Evolutionary conservation across 2,329 filamentous ascomycete species (phyloP), one percentile per base, ranked within the genome.

Genomic region (Lachnellula occidentalis): DNA sequence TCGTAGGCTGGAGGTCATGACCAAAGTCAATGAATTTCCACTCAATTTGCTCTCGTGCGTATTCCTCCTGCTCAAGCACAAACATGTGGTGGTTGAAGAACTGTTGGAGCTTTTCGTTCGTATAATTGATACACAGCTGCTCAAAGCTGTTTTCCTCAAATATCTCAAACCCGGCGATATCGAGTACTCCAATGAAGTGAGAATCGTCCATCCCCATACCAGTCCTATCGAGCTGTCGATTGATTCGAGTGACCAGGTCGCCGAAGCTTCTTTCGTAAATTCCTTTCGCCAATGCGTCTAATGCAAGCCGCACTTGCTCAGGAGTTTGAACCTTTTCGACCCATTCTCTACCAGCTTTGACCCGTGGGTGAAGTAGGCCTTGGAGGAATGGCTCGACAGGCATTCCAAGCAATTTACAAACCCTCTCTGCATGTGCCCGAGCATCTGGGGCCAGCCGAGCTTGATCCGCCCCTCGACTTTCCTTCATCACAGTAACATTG

Each of bases 11-110:
- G 24, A 99, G 78, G 67, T 99, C 94, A 58, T 92, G 91, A 17
- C 94, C 94, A 69, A 99, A 99, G 71, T 99, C 94, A 68, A 99
- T 99, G 70, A 99, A 99, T 68, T 97, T 91, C 94, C 94, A 99
- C 73, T 99, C 94, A 63, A 99, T 99, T 71, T 96, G 90, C 69
- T 99, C 94, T 47, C 92, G 80, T 8, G 94, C 92, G 70, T 99
- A 99, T 70, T 99, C 94, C 71, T 99, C 94, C 67, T 99, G 94
- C 70, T 99, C 94, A 7, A 99, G 78, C 9, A 99, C 94, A 68
- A 99, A 99, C 94, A 99, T 99, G 76, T 99, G 95, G 69, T 99
- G 94, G 67, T 99, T 99, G 81, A 99, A 99, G 72, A 99, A 99
- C 64, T 99, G 94, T 68, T 99, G 94, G 6, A 99, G 82, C 71